Percentiles rank a stretch among this genome's conserved stretches.
Conservation (phyloP, 768 basidiomycete species). For the Amanita exitialis region DNA sequence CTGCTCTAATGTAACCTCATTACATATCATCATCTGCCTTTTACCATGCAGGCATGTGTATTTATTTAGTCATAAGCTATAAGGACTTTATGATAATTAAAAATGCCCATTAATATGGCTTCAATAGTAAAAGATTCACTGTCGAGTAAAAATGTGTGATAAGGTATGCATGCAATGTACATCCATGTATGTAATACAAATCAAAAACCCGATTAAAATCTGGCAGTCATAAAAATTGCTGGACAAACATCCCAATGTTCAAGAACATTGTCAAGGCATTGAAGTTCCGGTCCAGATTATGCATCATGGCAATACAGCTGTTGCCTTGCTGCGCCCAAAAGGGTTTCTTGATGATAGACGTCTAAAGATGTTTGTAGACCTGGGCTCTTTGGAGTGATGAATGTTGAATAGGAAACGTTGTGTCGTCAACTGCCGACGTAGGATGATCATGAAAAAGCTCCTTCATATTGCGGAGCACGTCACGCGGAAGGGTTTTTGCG, state of each 20-base stretch:
- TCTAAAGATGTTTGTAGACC: not conserved
- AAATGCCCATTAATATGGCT: not conserved
- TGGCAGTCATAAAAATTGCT: not conserved
- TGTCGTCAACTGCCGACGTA: constrained; percentile 24
- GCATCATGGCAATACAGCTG: not conserved
- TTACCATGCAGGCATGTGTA: constrained; percentile 4
- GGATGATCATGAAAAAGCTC: constrained; percentile 46
- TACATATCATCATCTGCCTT: not conserved
- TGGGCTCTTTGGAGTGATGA: constrained; percentile 1
- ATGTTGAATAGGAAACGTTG: constrained; percentile 14
- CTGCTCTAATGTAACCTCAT: constrained; percentile 5
- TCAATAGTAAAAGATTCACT: not conserved
- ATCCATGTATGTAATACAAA: not conserved
- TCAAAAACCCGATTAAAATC: not conserved
- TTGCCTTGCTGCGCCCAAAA: not conserved
- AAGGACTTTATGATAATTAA: not conserved
- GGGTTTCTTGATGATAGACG: not conserved
- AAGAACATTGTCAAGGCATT: too few relatives aligned
- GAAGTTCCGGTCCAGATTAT: not conserved
- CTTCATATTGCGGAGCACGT: constrained; percentile 54
- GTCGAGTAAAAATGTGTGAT: not conserved
- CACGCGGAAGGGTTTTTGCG: constrained; percentile 17
- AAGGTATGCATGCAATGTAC: not conserved
- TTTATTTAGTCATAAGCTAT: constrained; percentile 4
- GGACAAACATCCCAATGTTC: too few relatives aligned